These are phyloP conservation scores for Pleurotus tuber-regium DNA, from an alignment of 768 basidiomycete genomes.

Conservation along the genomic window DNA sequence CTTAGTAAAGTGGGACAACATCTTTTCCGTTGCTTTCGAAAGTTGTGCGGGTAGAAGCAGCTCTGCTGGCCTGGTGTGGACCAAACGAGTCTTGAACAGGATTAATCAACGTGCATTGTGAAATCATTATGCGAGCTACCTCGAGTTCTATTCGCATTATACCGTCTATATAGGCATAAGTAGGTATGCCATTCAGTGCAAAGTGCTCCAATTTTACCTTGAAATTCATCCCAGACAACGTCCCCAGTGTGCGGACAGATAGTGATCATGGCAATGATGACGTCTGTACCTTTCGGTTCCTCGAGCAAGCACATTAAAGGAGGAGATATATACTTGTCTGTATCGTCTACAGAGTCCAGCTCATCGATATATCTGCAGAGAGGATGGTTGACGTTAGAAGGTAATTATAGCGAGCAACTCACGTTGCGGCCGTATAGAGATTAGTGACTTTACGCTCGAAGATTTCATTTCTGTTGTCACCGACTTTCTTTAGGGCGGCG, in stretches of 20 bases:
- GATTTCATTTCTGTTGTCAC: conserved; percentile 69
- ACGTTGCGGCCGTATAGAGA: conserved; percentile 89
- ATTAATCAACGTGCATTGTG: not conserved
- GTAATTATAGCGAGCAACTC: conserved; percentile 25
- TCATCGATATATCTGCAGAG: conserved; percentile 75
- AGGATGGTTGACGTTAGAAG: conserved; percentile 5
- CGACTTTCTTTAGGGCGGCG: conserved; percentile 82
- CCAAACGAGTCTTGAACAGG: conserved; percentile 68
- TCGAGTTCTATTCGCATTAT: conserved; percentile 89
- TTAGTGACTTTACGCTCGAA: conserved; percentile 76
- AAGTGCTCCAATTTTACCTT: conserved; percentile 63
- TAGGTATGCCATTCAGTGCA: not conserved
- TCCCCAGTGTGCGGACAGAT: conserved; percentile 90
- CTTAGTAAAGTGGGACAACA: conserved; percentile 73
- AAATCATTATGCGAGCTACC: conserved; percentile 34
- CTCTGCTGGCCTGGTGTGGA: conserved; percentile 83
- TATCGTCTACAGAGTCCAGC: conserved; percentile 64
- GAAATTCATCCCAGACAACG: conserved; percentile 90
- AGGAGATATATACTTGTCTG: conserved; percentile 55
- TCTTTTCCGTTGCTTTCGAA: conserved; percentile 69
- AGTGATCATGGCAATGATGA: conserved; percentile 68
- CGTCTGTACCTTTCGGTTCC: conserved; percentile 38
- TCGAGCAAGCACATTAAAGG: conserved; percentile 75
- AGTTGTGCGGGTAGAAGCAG: conserved; percentile 63
- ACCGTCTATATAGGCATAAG: conserved; percentile 64